A percentile compares a stretch with the other conserved stretches of the same genome.
Evolutionary conservation across 2,329 filamentous ascomycete species (phyloP).

Genomic region (Neopestalotiopsis rosae): DNA sequence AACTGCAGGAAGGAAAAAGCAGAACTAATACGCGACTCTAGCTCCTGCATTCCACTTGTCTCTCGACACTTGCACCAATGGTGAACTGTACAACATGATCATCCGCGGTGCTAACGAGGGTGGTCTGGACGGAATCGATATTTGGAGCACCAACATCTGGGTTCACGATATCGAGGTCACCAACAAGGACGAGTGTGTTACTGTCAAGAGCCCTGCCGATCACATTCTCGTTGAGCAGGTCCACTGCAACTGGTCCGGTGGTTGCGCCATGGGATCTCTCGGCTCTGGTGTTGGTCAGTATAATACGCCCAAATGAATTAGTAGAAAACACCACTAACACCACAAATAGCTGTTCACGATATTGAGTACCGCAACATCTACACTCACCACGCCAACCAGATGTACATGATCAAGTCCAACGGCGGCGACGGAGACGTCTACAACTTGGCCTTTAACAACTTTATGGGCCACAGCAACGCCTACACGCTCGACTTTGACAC

Average conservation of each 20-base stretch:
- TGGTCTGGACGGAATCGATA: slow-evolving; percentile 60
- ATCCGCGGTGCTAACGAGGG: slow-evolving; percentile 52
- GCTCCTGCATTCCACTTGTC: slow-evolving; percentile 47
- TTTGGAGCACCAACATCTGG: slow-evolving; percentile 59
- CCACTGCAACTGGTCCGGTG: slow-evolving; percentile 64
- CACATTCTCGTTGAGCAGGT: slow-evolving; percentile 64
- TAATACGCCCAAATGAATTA: background rate
- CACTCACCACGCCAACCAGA: slow-evolving; percentile 64
- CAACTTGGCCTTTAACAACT: slow-evolving; percentile 59
- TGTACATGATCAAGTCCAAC: slow-evolving; percentile 68
- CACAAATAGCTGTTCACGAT: slow-evolving; percentile 47
- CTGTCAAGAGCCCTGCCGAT: slow-evolving; percentile 56
- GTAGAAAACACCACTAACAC: background rate
- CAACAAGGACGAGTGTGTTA: slow-evolving; percentile 66
- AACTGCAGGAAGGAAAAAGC: too few relatives aligned
- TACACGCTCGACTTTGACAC: slow-evolving; percentile 62
- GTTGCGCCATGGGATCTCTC: slow-evolving; percentile 63
- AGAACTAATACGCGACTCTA: background rate
- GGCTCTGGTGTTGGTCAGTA: slow-evolving; percentile 43
- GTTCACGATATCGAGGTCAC: slow-evolving; percentile 63
- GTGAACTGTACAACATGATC: slow-evolving; percentile 56
- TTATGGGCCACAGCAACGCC: slow-evolving; percentile 64
- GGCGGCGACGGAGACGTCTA: slow-evolving; percentile 59
- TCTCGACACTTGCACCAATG: slow-evolving; percentile 51
- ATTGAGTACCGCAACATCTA: slow-evolving; percentile 63